Evolutionary conservation across 2,329 filamentous ascomycete genomes (phyloP).

Genomic region (Xylaria sp.): DNA sequence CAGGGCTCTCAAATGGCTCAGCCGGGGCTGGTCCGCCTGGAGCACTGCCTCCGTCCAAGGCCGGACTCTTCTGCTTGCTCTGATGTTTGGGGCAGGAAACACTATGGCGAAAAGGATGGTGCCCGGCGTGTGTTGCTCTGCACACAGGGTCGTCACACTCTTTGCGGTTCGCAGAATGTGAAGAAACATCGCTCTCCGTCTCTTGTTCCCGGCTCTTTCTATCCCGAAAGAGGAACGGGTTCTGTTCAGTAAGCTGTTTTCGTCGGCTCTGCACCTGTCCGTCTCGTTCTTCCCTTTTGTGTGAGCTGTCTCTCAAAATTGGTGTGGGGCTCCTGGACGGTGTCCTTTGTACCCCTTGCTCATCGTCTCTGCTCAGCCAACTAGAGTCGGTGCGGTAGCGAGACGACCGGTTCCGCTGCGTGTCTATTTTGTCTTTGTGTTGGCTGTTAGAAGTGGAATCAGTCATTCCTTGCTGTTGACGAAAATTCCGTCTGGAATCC

Average conservation of each 20-base stretch:
- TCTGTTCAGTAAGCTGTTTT: slow-evolving; percentile 37
- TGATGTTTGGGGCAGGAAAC: slow-evolving; percentile 47
- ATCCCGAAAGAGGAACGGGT: slow-evolving; percentile 44
- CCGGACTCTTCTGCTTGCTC: slow-evolving; percentile 38
- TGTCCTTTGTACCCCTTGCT: background rate
- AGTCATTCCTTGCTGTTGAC: background rate
- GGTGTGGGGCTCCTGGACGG: background rate
- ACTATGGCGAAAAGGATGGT: slow-evolving; percentile 50
- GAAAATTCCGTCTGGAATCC: background rate
- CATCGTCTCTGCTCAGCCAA: slow-evolving; percentile 11
- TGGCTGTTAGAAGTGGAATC: background rate
- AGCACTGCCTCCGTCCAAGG: slow-evolving; percentile 1
- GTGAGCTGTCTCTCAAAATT: background rate
- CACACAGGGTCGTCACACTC: slow-evolving; percentile 48
- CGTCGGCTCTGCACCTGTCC: slow-evolving; percentile 10
- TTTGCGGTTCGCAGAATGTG: slow-evolving; percentile 29
- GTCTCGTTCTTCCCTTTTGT: slow-evolving; percentile 6
- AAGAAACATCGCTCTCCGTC: slow-evolving; percentile 6
- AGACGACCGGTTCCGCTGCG: slow-evolving; percentile 8
- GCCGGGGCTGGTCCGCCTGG: slow-evolving; percentile 1
- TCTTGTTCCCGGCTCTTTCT: slow-evolving; percentile 28
- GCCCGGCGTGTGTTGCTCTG: slow-evolving; percentile 46
- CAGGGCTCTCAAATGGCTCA: slow-evolving; percentile 11
- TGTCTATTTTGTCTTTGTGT: background rate
- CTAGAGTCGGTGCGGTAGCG: slow-evolving; percentile 9